Evolutionary conservation across 257 asterid genomes (phyloP).

Genomic region (Henckelia pumila): DNA sequence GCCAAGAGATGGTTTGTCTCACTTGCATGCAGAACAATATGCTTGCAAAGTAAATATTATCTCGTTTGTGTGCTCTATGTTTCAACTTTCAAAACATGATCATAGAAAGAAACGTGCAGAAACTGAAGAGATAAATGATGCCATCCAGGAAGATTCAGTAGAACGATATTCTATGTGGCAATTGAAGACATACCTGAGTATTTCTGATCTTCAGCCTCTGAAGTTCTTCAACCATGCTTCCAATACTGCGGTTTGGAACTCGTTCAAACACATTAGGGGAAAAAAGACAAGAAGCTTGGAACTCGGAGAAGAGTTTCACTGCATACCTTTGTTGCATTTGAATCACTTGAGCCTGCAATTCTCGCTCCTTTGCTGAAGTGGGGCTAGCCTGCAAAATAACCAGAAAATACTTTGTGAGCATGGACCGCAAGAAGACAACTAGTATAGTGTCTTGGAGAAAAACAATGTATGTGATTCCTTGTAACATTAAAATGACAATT

Average conservation of each 20-base stretch:
- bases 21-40: neutral
- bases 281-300: conserved; percentile 7
- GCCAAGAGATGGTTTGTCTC: neutral
- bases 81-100: neutral
- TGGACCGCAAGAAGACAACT: neutral
- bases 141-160: neutral
- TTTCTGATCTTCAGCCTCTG: conserved; percentile 73
- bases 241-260: conserved; percentile 53
- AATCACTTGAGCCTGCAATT: conserved; percentile 72
- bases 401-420: neutral
- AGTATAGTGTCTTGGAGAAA: neutral
- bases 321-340: conserved; percentile 89
- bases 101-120: neutral
- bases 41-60: neutral
- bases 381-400: conserved; percentile 38
- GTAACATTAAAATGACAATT: neutral
- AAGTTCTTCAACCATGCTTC: conserved; percentile 79
- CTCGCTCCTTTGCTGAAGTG: conserved; percentile 55
- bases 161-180: neutral
- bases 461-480: neutral
- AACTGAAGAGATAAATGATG: neutral
- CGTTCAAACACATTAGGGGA: conserved; percentile 23
- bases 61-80: neutral
- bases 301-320: conserved; percentile 1
- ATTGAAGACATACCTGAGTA: conserved; percentile 50